Conservation (phyloP, 345 rosid species). For the Acer negundo region DNA sequence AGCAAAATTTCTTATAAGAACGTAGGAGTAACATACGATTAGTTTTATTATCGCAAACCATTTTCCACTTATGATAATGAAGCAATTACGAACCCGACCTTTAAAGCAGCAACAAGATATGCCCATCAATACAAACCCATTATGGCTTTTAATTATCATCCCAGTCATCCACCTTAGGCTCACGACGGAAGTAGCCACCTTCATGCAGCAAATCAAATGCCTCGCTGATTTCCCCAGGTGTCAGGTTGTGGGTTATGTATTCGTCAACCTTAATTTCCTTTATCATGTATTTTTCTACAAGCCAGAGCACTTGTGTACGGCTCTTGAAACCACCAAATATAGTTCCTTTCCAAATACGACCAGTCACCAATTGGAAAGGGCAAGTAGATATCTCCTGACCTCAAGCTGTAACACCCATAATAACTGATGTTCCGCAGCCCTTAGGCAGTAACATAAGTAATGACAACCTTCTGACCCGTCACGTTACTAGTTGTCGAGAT, state of each 20-base stretch:
- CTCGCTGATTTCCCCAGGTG: constrained; percentile 51
- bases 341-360: constrained; percentile 99
- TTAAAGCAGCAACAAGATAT: too few species aligned
- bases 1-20: neutral
- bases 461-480: too few species aligned
- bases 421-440: constrained; percentile 99
- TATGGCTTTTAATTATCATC: constrained; percentile 12
- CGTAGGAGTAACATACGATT: neutral
- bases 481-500: too few species aligned
- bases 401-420: constrained; percentile 97
- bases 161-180: constrained; percentile 56
- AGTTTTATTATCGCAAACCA: too few species aligned
- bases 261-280: constrained; percentile 84
- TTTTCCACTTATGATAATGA: too few species aligned
- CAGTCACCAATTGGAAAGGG: constrained; percentile 97
- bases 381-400: constrained; percentile 97
- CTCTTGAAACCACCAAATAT: constrained; percentile 99
- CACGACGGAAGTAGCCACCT: constrained; percentile 90
- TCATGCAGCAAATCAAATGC: constrained; percentile 92
- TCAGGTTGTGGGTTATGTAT: constrained; percentile 68
- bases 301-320: constrained; percentile 97
- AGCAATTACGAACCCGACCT: too few species aligned
- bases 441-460: too few species aligned
- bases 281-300: constrained; percentile 93
- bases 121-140: too few species aligned